Evolutionary conservation across 1,139 yeast species (phyloP).

Genomic region (Debaryomycetaceae sp.): DNA sequence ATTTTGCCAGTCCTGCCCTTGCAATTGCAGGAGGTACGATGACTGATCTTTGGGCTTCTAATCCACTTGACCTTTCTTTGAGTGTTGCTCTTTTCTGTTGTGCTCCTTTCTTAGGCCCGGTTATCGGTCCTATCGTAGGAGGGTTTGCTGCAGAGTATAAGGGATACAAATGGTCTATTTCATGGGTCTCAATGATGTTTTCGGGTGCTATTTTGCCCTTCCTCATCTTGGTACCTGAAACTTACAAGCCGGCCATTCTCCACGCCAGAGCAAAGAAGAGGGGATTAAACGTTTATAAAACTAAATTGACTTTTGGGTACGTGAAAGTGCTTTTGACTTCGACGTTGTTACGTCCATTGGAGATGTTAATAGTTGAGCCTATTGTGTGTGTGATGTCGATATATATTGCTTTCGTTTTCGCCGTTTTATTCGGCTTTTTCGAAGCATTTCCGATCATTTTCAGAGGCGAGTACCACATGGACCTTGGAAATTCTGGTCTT

Average conservation of each 20-base stretch:
- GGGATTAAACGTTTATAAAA: slow-evolving; percentile 45
- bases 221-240: slow-evolving; percentile 60
- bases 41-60: slow-evolving; percentile 61
- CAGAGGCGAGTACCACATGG: slow-evolving; percentile 58
- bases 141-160: slow-evolving; percentile 68
- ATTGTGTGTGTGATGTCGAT: slow-evolving; percentile 64
- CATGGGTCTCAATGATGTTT: slow-evolving; percentile 74
- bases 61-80: slow-evolving; percentile 57
- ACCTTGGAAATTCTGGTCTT: slow-evolving; percentile 58
- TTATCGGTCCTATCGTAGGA: slow-evolving; percentile 78
- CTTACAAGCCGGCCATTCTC: slow-evolving; percentile 63
- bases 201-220: slow-evolving; percentile 65
- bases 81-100: slow-evolving; percentile 71
- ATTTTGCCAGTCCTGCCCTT: slow-evolving; percentile 79
- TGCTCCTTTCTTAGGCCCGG: slow-evolving; percentile 78
- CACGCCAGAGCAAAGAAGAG: slow-evolving; percentile 56
- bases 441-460: slow-evolving; percentile 77
- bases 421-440: slow-evolving; percentile 72
- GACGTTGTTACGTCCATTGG: slow-evolving; percentile 58
- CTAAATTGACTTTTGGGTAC: slow-evolving; percentile 16
- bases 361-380: slow-evolving; percentile 67
- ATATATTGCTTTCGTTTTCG: slow-evolving; percentile 65
- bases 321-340: slow-evolving; percentile 30
- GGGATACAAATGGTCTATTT: slow-evolving; percentile 71
- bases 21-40: slow-evolving; percentile 87